Conservation (phyloP, 2,329 filamentous ascomycete genomes). For the Lecanicillium sp. region DNA sequence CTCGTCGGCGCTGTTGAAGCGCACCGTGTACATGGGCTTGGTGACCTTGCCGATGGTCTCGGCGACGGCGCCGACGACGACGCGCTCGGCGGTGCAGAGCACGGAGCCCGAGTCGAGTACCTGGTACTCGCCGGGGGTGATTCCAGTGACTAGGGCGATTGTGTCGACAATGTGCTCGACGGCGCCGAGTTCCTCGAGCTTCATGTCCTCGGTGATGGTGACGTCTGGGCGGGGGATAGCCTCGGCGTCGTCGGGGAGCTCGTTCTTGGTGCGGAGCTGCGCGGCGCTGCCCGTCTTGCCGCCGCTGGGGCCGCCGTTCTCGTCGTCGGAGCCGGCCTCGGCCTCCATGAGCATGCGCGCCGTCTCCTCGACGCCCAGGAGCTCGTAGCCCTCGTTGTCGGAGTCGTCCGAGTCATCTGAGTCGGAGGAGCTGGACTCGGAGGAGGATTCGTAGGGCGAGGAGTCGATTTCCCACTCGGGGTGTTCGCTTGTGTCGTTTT, state of each 20-base stretch:
- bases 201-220: slow-evolving; percentile 68
- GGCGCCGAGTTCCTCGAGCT: slow-evolving; percentile 67
- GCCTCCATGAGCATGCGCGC: slow-evolving; percentile 80
- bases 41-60: slow-evolving; percentile 84
- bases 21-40: slow-evolving; percentile 78
- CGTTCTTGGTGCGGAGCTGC: slow-evolving; percentile 75
- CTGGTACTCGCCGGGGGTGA: slow-evolving; percentile 71
- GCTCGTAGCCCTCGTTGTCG: slow-evolving; percentile 58
- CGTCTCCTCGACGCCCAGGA: slow-evolving; percentile 75
- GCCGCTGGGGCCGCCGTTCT: slow-evolving; percentile 47
- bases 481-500: slow-evolving; percentile 36
- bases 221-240: slow-evolving; percentile 74
- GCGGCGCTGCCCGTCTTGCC: slow-evolving; percentile 33
- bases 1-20: slow-evolving; percentile 64
- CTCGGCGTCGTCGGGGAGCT: slow-evolving; percentile 55
- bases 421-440: slow-evolving; percentile 52
- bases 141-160: slow-evolving; percentile 71
- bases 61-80: slow-evolving; percentile 72
- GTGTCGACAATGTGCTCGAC: slow-evolving; percentile 76
- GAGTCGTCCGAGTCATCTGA: slow-evolving; percentile 54
- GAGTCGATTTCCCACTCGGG: slow-evolving; percentile 84
- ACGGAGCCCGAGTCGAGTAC: slow-evolving; percentile 81
- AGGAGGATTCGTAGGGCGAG: slow-evolving; percentile 64
- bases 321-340: slow-evolving; percentile 74
- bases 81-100: slow-evolving; percentile 69